These are phyloP conservation scores for Plasmodium ovale DNA, from an alignment of 169 alveolate genomes.

Conservation along the genomic window DNA sequence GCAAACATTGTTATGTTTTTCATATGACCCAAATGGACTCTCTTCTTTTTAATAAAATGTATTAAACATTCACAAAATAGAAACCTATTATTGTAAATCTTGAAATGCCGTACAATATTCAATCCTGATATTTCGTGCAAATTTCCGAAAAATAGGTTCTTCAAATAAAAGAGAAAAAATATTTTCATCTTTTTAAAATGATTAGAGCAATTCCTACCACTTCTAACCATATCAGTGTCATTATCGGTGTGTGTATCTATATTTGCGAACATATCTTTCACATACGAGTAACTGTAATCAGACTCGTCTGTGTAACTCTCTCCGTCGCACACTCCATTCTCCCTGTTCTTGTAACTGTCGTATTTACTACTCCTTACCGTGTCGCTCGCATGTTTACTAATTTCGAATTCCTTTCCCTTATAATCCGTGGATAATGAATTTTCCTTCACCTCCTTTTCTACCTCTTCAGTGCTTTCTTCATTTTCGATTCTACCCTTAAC, in stretches of 20 bases:
- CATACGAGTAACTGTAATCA: slow-evolving; percentile 30
- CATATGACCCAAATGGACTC: background rate
- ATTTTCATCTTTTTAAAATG: slow-evolving; percentile 46
- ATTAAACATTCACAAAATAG: slow-evolving; percentile 66
- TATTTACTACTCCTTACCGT: background rate
- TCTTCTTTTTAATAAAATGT: slow-evolving; percentile 35
- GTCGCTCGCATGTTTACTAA: background rate
- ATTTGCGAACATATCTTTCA: slow-evolving; percentile 17
- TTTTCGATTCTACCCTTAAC: background rate
- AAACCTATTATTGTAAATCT: slow-evolving; percentile 30
- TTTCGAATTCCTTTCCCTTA: no score
- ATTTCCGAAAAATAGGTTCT: slow-evolving; percentile 35
- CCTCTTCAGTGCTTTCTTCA: background rate
- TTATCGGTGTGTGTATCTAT: background rate
- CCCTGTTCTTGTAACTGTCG: background rate
- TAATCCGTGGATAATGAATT: no score
- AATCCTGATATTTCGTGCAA: slow-evolving; percentile 34
- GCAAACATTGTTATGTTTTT: slow-evolving; percentile 39
- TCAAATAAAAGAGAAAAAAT: slow-evolving; percentile 53
- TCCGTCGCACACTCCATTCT: background rate
- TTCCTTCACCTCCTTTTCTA: background rate
- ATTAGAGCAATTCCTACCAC: slow-evolving; percentile 12
- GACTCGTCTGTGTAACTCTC: background rate
- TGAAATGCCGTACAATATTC: slow-evolving; percentile 20
- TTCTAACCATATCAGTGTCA: background rate